Evolutionary conservation across 257 asterid species (phyloP), one percentile per base, ranked within the genome.

Genomic region (Plantago major): DNA sequence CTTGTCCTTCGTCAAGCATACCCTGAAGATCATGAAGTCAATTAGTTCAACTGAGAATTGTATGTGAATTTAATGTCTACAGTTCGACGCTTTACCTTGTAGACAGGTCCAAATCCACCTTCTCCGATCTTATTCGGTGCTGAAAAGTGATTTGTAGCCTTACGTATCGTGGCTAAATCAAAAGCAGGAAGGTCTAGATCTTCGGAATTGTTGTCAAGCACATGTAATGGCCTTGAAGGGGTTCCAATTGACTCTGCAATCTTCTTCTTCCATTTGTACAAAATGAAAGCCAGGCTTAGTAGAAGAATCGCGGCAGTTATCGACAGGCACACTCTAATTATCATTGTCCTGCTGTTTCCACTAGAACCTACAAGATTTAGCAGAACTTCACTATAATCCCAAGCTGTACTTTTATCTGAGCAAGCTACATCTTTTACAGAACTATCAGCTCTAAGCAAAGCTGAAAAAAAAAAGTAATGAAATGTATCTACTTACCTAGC

Each of bases 61-160:
- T 33, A 33, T 7, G 8, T 33, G 40, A 3, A 33, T 33, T 0
- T 1, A 1, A 33, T 33, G 40, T 33, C 40, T 33, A 33, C 12
- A 9, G 4, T 22, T 19, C 11, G 19, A 18, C 40, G 8, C 1
- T 11, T 28, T 58, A 64, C 75, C 75, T 71, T 71, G 49, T 64
- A 71, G 9, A 71, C 75, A 8, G 71, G 70, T 33, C 75, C 75
- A 52, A 71, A 71, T 43, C 75, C 75, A 18, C 75, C 67, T 52
- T 71, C 53, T 3, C 75, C 75, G 17, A 71, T 60, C 67, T 64
- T 71, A 30, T 71, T 71, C 1, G 45, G 9, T 0, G 30, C 14
- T 15, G 75, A 58, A 51, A 71, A 71, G 63, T 65, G 16, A 18
- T 64, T 37, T 0, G 75, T 71, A 44, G 75, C 75, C 42, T 71